A percentile compares a stretch with the other conserved stretches of the same genome.
These are phyloP conservation scores for Lobosporangium transversale DNA, from an alignment of 192 early-diverging fungal genomes.

Conservation along the genomic window DNA sequence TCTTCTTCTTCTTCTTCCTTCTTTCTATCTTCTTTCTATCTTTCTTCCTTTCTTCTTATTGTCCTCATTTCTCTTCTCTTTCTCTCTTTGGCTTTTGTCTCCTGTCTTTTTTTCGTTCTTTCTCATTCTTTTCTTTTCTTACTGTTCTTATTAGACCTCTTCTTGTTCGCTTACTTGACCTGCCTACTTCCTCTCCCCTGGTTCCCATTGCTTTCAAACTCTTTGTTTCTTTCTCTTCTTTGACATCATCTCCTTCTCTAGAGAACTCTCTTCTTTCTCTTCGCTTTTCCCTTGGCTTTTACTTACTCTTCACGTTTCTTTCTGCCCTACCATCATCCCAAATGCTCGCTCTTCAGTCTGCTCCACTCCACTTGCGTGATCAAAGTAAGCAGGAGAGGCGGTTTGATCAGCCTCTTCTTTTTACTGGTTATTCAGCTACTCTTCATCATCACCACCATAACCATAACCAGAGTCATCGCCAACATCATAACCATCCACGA, in stretches of 20 bases:
- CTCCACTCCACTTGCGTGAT: slow-evolving; percentile 50
- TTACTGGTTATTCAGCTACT: slow-evolving; percentile 9
- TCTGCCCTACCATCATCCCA: neutral
- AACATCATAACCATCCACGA: slow-evolving; percentile 44
- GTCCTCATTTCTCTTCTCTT: slow-evolving; percentile 3
- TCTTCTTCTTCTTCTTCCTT: slow-evolving; percentile 2
- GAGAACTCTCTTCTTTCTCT: slow-evolving; percentile 1
- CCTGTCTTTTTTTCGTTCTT: neutral
- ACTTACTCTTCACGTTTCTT: slow-evolving; percentile 1
- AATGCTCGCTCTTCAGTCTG: slow-evolving; percentile 52
- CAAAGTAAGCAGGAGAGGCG: slow-evolving; percentile 47
- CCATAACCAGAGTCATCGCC: slow-evolving; percentile 2
- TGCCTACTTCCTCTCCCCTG: neutral
- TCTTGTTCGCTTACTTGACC: neutral
- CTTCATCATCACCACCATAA: slow-evolving; percentile 9
- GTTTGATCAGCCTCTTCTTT: slow-evolving; percentile 40
- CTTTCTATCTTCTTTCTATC: neutral
- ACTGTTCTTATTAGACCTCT: neutral
- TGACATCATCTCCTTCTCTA: slow-evolving; percentile 1
- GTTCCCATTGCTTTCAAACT: too few relatives aligned
- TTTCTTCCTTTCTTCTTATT: neutral
- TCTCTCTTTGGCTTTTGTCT: neutral
- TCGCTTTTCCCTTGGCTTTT: neutral
- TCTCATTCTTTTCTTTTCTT: neutral
- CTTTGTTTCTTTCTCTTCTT: slow-evolving; percentile 4